phyloP scores from a whole-genome alignment of 2,329 filamentous ascomycete species.

The Xenoacremonium recifei region DNA sequence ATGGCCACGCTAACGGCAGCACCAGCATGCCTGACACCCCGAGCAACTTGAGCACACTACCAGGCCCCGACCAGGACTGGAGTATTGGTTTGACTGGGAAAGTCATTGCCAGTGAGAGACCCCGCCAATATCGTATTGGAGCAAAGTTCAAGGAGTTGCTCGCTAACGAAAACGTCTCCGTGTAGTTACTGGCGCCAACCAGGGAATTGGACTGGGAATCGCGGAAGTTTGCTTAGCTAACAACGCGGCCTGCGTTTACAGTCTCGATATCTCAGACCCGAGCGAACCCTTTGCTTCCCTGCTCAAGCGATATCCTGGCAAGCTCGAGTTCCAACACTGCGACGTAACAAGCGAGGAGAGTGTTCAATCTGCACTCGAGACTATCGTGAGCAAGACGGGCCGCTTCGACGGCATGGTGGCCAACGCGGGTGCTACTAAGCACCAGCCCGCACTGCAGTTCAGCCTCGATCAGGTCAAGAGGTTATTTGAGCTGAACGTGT shows the following conservation, averaged over 20 bases:
- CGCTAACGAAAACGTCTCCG: constrained; percentile 1
- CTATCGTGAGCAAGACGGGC: constrained; percentile 36
- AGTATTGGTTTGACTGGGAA: constrained; percentile 34
- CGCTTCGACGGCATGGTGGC: constrained; percentile 47
- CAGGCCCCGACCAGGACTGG: constrained; percentile 33
- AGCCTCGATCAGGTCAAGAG: constrained; percentile 23
- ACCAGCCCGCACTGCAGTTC: constrained; percentile 49
- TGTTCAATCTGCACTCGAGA: constrained; percentile 39
- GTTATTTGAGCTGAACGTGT: constrained; percentile 37
- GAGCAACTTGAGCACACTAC: constrained; percentile 35
- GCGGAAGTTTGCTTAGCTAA: constrained; percentile 47
- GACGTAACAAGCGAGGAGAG: constrained; percentile 43
- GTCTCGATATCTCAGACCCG: constrained; percentile 26
- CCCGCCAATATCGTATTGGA: not conserved
- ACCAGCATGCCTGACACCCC: no score
- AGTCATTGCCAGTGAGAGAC: constrained; percentile 36
- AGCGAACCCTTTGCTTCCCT: constrained; percentile 27
- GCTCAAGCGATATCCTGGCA: constrained; percentile 38
- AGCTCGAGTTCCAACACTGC: constrained; percentile 43
- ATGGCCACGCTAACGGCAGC: no score
- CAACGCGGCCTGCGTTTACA: constrained; percentile 31
- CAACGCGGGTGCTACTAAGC: constrained; percentile 51
- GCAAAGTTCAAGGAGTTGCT: not conserved
- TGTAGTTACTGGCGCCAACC: constrained; percentile 42
- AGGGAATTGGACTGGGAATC: constrained; percentile 45